Evolutionary conservation across 805 yeast genomes (phyloP).

Genomic region (Nakazawaea ishiwadae): DNA sequence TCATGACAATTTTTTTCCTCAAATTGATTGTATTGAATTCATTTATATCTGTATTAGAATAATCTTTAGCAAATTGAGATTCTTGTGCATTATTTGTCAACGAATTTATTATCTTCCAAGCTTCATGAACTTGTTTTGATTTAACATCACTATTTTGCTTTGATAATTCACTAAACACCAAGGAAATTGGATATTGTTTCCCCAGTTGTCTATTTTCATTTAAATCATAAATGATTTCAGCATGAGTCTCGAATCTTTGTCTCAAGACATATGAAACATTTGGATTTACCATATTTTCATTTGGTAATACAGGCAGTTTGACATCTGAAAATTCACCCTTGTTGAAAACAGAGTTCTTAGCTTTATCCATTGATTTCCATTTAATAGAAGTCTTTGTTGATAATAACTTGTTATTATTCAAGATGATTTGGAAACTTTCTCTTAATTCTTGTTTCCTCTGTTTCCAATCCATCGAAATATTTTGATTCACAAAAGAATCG

Average conservation of each 20-base stretch:
- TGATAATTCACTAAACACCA: slow-evolving; percentile 57
- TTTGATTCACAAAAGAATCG: slow-evolving; percentile 68
- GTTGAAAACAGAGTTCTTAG: slow-evolving; percentile 24
- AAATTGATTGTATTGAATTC: slow-evolving; percentile 28
- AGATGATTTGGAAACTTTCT: slow-evolving; percentile 60
- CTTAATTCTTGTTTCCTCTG: slow-evolving; percentile 69
- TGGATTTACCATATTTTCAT: slow-evolving; percentile 21
- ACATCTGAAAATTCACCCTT: slow-evolving; percentile 26
- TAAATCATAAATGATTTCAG: slow-evolving; percentile 63
- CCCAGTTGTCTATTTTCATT: slow-evolving; percentile 61
- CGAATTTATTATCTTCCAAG: slow-evolving; percentile 62
- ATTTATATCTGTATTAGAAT: slow-evolving; percentile 20
- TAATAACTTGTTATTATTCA: slow-evolving; percentile 21
- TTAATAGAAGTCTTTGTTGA: slow-evolving; percentile 7
- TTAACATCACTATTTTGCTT: slow-evolving; percentile 55
- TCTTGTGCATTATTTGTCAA: slow-evolving; percentile 33
- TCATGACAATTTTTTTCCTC: slow-evolving; percentile 43
- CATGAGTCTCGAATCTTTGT: slow-evolving; percentile 67
- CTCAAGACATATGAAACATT: slow-evolving; percentile 33
- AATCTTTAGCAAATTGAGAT: slow-evolving; percentile 27
- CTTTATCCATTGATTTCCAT: slow-evolving; percentile 27
- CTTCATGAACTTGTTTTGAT: slow-evolving; percentile 67
- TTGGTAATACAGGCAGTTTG: slow-evolving; percentile 16
- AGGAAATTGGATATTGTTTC: slow-evolving; percentile 50
- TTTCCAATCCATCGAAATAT: slow-evolving; percentile 80